Percentiles rank a stretch among this genome's conserved stretches.
These are phyloP conservation scores for Corymbia calophylla DNA, from an alignment of 441 rosid genomes.

Conservation along the genomic window DNA sequence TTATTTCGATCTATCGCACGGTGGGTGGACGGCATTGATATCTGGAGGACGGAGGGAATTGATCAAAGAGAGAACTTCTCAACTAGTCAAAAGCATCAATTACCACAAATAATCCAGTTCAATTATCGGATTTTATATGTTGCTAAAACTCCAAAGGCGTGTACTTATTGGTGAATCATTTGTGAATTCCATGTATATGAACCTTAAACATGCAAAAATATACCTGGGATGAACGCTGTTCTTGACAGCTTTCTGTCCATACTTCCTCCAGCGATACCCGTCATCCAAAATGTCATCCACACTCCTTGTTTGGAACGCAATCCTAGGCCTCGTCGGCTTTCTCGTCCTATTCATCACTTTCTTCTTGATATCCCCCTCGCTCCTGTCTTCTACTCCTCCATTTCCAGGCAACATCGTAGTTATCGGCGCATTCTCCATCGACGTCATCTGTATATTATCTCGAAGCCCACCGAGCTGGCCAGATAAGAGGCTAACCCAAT, in stretches of 20 bases:
- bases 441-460: neutral
- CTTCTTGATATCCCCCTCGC: neutral
- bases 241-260: slow-evolving; percentile 54
- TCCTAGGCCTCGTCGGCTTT: slow-evolving; percentile 22
- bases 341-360: neutral
- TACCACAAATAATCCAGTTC: neutral
- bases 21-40: neutral
- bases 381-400: slow-evolving; percentile 13
- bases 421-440: neutral
- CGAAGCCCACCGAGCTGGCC: slow-evolving; percentile 8
- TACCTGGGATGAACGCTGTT: slow-evolving; percentile 39
- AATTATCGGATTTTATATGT: neutral
- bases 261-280: slow-evolving; percentile 52
- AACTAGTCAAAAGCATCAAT: neutral
- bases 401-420: slow-evolving; percentile 1
- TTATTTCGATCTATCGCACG: neutral
- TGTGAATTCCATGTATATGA: neutral
- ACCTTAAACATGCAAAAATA: neutral
- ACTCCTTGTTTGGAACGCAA: slow-evolving; percentile 38
- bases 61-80: neutral
- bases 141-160: neutral
- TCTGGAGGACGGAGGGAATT: neutral
- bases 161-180: neutral
- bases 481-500: slow-evolving; percentile 51
- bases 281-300: slow-evolving; percentile 47